Percentiles rank a stretch among this genome's conserved stretches.
These are phyloP conservation scores for Sapria himalayana DNA, from an alignment of 345 rosid species.

Conservation along the genomic window DNA sequence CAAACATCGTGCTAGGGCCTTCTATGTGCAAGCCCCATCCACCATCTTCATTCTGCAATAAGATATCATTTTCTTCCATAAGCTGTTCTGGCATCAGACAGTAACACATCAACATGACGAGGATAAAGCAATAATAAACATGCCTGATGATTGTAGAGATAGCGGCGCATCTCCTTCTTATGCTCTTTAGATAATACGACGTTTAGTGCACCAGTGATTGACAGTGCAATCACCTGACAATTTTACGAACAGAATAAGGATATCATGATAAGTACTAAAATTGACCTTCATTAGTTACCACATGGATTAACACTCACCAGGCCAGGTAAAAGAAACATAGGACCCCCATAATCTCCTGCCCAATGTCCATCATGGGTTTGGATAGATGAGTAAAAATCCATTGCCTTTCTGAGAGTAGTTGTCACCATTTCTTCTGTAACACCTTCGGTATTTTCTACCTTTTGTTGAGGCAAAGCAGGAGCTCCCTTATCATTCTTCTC, in stretches of 20 bases:
- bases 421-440: conserved; percentile 43
- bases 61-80: conserved; percentile 1
- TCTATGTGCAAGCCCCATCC: conserved; percentile 99
- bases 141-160: conserved; percentile 85
- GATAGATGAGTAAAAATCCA: conserved; percentile 46
- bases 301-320: conserved; percentile 33
- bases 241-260: conserved; percentile 2
- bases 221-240: conserved; percentile 55
- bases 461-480: conserved; percentile 27
- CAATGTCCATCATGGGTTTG: conserved; percentile 92
- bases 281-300: no score
- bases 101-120: no score
- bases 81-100: no score
- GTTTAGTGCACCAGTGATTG: conserved; percentile 66
- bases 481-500: conserved; percentile 29
- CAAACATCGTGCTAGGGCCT: conserved; percentile 98
- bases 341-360: conserved; percentile 99
- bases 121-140: conserved; percentile 4
- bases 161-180: conserved; percentile 59
- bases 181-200: conserved; percentile 61
- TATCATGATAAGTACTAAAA: no score
- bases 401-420: conserved; percentile 38
- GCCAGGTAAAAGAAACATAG: conserved; percentile 93
- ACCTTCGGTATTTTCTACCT: conserved; percentile 32
- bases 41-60: conserved; percentile 74